Percentiles rank a stretch among this genome's conserved stretches.
Evolutionary conservation across 1,139 yeast species (phyloP).

Genomic region (Yamadazyma atlantica): DNA sequence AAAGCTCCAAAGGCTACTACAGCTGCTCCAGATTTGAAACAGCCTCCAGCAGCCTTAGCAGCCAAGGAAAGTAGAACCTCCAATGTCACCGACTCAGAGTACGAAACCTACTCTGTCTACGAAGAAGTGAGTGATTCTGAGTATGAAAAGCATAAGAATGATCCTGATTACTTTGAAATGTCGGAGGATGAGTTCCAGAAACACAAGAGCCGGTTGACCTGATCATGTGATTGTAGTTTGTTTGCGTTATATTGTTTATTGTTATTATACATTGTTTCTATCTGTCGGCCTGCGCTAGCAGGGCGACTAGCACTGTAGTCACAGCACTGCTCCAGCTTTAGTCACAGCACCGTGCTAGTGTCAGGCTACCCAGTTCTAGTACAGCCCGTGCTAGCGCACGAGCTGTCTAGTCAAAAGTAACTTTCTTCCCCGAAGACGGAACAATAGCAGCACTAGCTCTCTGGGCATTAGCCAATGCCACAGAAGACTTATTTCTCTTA

Average conservation of each 20-base stretch:
- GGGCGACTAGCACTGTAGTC: too few relatives aligned
- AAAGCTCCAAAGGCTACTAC: conserved; percentile 10
- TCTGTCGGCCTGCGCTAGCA: too few relatives aligned
- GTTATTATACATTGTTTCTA: too few relatives aligned
- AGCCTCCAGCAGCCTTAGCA: conserved; percentile 14
- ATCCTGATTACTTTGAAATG: conserved; percentile 53
- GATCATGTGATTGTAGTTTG: background rate
- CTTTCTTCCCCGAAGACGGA: conserved; percentile 86
- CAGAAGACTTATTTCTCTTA: conserved; percentile 60
- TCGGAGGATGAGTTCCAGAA: conserved; percentile 34
- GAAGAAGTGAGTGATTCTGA: conserved; percentile 54
- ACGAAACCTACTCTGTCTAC: conserved; percentile 43
- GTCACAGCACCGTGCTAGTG: too few relatives aligned
- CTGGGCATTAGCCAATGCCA: conserved; percentile 85
- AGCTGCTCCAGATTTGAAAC: too few relatives aligned
- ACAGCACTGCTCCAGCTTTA: too few relatives aligned
- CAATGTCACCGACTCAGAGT: conserved; percentile 21
- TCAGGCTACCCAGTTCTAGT: too few relatives aligned
- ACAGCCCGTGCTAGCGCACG: too few relatives aligned
- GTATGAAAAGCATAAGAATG: conserved; percentile 40
- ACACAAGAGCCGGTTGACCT: conserved; percentile 18
- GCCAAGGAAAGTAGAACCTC: conserved; percentile 8
- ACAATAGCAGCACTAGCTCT: conserved; percentile 91
- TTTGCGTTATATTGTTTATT: conserved; percentile 4
- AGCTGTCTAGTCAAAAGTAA: conserved; percentile 63